Base-by-base conservation (phyloP, 345 rosid species). In the Hibiscus tridactylites region DNA sequence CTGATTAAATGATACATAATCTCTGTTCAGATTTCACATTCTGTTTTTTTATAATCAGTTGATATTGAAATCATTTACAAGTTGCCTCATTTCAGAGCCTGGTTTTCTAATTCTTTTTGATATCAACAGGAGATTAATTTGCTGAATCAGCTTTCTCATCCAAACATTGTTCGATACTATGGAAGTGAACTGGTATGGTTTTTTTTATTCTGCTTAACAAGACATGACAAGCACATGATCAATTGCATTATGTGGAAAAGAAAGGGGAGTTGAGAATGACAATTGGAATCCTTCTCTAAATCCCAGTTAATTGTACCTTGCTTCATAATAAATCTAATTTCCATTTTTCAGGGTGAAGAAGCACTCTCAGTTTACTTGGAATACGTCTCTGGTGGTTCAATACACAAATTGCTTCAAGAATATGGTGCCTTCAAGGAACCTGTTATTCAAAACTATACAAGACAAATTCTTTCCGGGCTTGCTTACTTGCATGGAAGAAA, bases 371-470 rank as follows among this genome's bases (percentile, higher is more conserved):
- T 94, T 70, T 94, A 94, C 81, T 85, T 94, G 79, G 98, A 94
- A 83, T 94, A 78, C 57, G 92, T 94, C 52, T 91, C 98, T 33
- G 97, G 97, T 79, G 98, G 98, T 54, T 94, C 98, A 70, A 90
- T 94, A 75, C 80, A 94, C 81, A 94, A 91, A 85, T 88, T 94
- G 70, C 96, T 94, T 62, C 87, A 89, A 82, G 98, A 94, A 44
- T 91, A 94, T 77, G 98, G 98, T 42, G 72, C 96, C 73, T 94
- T 91, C 78, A 86, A 72, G 76, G 98, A 94, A 78, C 96, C 90
- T 56, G 96, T 91, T 71, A 91, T 94, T 80, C 97, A 90, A 83
- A 94, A 86, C 73, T 91, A 91, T 78, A 87, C 97, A 6, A 82
- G 93, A 75, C 98, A 94, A 83, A 88, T 94, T 79, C 87, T 88